phyloP scores from a whole-genome alignment of 345 rosid genomes.

The Laguncularia racemosa region DNA sequence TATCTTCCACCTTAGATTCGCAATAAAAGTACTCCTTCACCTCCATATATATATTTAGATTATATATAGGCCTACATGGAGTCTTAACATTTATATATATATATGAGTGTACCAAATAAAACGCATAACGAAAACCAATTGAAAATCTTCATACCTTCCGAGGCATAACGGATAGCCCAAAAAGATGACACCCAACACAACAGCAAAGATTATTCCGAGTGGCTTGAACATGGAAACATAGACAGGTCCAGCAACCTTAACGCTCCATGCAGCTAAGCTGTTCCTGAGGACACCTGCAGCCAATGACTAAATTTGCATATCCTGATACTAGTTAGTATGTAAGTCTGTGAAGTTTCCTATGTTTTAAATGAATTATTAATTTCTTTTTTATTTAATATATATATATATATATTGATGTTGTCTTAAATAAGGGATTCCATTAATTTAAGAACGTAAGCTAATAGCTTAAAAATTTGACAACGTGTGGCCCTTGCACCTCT shows the following conservation, averaged over 20 bases:
- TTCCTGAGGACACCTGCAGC: background rate
- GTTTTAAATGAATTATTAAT: background rate
- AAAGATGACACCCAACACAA: constrained; percentile 5
- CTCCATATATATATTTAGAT: too few relatives aligned
- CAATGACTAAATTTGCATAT: background rate
- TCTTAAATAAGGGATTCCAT: too few relatives aligned
- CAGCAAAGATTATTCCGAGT: constrained; percentile 7
- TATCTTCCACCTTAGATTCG: too few relatives aligned
- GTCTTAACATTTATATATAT: too few relatives aligned
- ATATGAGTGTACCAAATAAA: too few relatives aligned
- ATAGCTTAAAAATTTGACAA: background rate
- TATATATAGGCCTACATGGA: too few relatives aligned
- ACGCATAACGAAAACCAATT: too few relatives aligned
- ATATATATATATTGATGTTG: too few relatives aligned
- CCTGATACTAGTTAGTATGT: too few relatives aligned
- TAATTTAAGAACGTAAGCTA: background rate
- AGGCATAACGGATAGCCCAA: constrained; percentile 6
- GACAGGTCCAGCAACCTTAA: background rate
- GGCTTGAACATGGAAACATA: constrained; percentile 13
- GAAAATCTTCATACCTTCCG: constrained; percentile 8
- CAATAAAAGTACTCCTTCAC: too few relatives aligned
- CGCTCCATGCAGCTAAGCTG: background rate
- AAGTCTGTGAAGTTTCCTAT: background rate
- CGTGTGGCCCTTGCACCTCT: background rate
- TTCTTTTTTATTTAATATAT: too few relatives aligned